Conservation (phyloP, 495 filamentous ascomycete species). For the Talaromyces nanjingensis region DNA sequence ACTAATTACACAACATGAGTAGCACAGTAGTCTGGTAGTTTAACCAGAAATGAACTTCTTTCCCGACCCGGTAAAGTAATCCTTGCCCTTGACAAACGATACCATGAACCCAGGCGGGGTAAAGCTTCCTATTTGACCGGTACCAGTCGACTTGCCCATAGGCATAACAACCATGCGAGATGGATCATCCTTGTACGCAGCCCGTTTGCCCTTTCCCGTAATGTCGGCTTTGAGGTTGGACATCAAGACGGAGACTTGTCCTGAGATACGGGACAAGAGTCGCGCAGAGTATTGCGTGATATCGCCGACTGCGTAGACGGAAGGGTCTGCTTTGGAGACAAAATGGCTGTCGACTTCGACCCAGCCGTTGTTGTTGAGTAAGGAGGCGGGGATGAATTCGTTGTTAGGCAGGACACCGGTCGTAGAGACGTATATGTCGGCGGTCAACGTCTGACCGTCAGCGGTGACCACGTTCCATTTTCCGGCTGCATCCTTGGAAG, state of each 20-base stretch:
- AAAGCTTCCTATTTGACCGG: conserved; percentile 42
- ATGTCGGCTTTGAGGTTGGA: conserved; percentile 31
- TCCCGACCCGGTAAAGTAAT: conserved; percentile 21
- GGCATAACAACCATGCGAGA: conserved; percentile 32
- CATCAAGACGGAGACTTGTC: conserved; percentile 23
- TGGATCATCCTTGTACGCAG: conserved; percentile 16
- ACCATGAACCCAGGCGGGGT: conserved; percentile 37
- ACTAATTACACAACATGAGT: background rate
- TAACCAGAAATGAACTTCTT: conserved; percentile 6
- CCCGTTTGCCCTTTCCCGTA: conserved; percentile 13
- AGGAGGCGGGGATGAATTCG: conserved; percentile 43
- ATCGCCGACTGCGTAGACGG: conserved; percentile 33
- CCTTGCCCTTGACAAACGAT: conserved; percentile 38
- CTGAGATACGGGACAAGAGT: conserved; percentile 19
- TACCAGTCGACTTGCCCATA: conserved; percentile 38
- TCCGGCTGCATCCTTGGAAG: background rate
- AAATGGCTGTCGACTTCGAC: conserved; percentile 51
- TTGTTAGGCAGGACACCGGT: conserved; percentile 56
- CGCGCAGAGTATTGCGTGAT: conserved; percentile 30
- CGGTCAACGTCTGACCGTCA: conserved; percentile 31
- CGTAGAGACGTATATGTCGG: conserved; percentile 58
- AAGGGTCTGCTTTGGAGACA: conserved; percentile 26
- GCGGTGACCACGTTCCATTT: conserved; percentile 32
- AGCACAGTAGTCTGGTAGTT: background rate
- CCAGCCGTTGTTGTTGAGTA: conserved; percentile 45